Percentiles rank a stretch among this genome's conserved stretches.
Conservation (phyloP, 768 basidiomycete species). For the Russula brevipes region DNA sequence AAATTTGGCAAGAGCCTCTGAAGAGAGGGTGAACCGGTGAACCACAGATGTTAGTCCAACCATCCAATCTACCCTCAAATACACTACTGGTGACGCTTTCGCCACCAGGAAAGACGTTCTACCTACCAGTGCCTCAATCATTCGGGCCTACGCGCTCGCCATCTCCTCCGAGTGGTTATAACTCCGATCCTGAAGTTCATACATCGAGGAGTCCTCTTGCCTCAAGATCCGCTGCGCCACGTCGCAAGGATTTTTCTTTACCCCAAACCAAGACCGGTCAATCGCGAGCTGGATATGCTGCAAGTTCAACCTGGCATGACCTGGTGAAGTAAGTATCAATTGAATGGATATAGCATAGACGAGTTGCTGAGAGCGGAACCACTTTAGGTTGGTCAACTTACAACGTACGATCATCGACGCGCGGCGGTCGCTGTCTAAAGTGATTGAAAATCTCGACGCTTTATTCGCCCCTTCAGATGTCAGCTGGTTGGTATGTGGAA, state of each 20-base stretch:
- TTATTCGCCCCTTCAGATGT: constrained; percentile 34
- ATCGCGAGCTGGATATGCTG: constrained; percentile 29
- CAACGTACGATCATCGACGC: constrained; percentile 51
- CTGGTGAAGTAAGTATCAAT: constrained; percentile 55
- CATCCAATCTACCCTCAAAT: constrained; percentile 60
- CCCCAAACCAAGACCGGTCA: constrained; percentile 4
- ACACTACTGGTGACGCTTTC: constrained; percentile 62
- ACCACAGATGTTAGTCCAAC: constrained; percentile 36
- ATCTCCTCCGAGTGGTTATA: constrained; percentile 59
- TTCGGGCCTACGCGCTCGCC: constrained; percentile 39
- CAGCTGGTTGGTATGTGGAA: constrained; percentile 16
- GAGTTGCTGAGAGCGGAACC: background rate
- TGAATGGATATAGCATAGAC: constrained; percentile 1
- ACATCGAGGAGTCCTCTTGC: constrained; percentile 28
- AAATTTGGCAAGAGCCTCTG: constrained; percentile 13
- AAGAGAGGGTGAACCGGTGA: background rate
- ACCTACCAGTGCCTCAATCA: constrained; percentile 40
- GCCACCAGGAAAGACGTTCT: constrained; percentile 56
- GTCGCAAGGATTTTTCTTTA: constrained; percentile 12
- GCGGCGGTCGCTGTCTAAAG: constrained; percentile 43
- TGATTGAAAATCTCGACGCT: constrained; percentile 45
- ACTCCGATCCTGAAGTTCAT: constrained; percentile 64
- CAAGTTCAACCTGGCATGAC: constrained; percentile 61
- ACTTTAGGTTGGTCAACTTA: constrained; percentile 45
- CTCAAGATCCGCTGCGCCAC: constrained; percentile 14